Evolutionary conservation across 202 grass and related monocot species (phyloP), one percentile per base, ranked within the genome.

Genomic region (Musa balbisiana): DNA sequence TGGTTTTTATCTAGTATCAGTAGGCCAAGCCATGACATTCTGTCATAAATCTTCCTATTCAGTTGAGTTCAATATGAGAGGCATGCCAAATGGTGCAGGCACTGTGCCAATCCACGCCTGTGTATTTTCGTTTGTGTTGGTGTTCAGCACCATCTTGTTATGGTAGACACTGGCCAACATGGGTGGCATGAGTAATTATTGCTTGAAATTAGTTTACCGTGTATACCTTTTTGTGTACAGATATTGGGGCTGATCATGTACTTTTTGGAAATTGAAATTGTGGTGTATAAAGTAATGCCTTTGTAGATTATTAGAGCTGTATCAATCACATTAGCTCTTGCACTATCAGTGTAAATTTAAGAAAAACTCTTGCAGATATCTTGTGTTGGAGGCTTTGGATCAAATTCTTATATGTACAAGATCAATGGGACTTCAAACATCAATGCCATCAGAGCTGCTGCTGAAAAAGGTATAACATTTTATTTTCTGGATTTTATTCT

Each of bases 371-470:
- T 71, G 23, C 74, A 97, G 93, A 77, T 97, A 79, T 97, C 93
- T 78, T 97, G 93, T 81, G 90, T 97, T 78, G 93, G 93, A 73
- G 88, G 88, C 66, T 97, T 97, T 89, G 93, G 93, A 26, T 92
- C 90, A 51, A 91, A 89, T 77, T 91, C 93, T 64, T 80, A 85
- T 43, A 97, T 97, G 93, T 89, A 89, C 81, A 97, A 97, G 78
- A 64, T 97, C 71, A 97, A 97, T 83, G 93, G 93, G 60, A 93
- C 90, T 73, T 84, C 90, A 79, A 97, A 93, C 82, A 97, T 97
- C 73, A 93, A 97, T 24, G 90, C 93, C 58, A 93, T 97, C 62
- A 93, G 79, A 77, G 84, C 84, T 83, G 93, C 93, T 81, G 84
- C 93, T 69, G 86, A 97, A 75, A 83, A 86, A 93, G 93, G 93